These are phyloP conservation scores for Chlamydomonas asymmetrica DNA, from an alignment of 139 green algal genomes.

Conservation along the genomic window DNA sequence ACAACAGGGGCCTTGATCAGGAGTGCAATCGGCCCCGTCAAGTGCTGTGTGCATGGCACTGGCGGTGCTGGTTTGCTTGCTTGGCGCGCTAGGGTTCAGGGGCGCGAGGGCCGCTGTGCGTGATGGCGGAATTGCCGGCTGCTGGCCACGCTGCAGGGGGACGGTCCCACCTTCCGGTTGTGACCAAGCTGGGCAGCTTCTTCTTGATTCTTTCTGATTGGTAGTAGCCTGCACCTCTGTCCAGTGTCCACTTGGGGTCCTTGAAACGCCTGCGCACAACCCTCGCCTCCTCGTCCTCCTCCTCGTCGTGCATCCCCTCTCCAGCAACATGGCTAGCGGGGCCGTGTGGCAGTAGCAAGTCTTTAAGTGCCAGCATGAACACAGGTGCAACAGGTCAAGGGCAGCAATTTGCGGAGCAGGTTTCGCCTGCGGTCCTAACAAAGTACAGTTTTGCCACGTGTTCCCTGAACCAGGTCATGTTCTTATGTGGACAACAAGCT, in stretches of 20 bases:
- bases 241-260: constrained; percentile 49
- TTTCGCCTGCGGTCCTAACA: neutral
- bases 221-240: constrained; percentile 53
- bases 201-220: constrained; percentile 23
- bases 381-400: neutral
- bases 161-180: constrained; percentile 39
- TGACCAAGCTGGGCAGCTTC: constrained; percentile 41
- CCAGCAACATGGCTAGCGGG: neutral
- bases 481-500: no score
- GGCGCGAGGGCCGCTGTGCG: neutral
- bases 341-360: neutral
- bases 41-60: neutral
- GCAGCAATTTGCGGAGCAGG: neutral
- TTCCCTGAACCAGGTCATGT: no score
- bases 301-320: neutral
- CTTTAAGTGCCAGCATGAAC: neutral
- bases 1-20: neutral
- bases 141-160: neutral
- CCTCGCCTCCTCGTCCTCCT: neutral
- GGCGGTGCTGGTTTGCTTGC: neutral
- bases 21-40: neutral
- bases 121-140: neutral
- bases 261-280: neutral
- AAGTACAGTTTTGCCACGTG: no score
- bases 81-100: neutral